Evolutionary conservation across 2,329 filamentous ascomycete genomes (phyloP).

Genomic region (Cladosporium sphaerospermum): DNA sequence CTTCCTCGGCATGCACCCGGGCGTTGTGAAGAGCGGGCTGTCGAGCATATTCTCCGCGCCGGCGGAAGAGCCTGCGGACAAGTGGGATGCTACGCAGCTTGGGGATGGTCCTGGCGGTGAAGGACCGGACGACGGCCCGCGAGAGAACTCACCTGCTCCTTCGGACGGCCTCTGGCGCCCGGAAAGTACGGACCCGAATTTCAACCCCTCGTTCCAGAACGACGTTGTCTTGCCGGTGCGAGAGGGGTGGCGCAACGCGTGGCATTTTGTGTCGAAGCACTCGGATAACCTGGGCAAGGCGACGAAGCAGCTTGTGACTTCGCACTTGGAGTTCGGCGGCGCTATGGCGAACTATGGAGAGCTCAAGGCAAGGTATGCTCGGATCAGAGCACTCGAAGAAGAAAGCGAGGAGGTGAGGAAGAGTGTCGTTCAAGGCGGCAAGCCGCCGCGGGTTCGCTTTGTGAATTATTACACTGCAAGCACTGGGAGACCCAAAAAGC

Average conservation of each 20-base stretch:
- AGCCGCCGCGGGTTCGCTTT: slow-evolving; percentile 60
- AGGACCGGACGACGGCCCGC: neutral
- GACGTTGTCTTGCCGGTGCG: slow-evolving; percentile 64
- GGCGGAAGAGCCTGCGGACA: slow-evolving; percentile 31
- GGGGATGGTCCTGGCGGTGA: neutral
- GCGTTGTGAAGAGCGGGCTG: slow-evolving; percentile 75
- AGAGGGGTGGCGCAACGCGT: slow-evolving; percentile 58
- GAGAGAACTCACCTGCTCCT: neutral
- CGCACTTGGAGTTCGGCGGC: slow-evolving; percentile 76
- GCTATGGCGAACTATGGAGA: slow-evolving; percentile 70
- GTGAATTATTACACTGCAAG: slow-evolving; percentile 89
- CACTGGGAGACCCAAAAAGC: slow-evolving; percentile 58
- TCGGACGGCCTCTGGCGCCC: slow-evolving; percentile 25
- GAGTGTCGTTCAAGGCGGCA: slow-evolving; percentile 27
- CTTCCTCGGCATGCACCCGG: slow-evolving; percentile 81
- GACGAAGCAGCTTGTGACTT: slow-evolving; percentile 66
- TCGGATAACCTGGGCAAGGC: slow-evolving; percentile 65
- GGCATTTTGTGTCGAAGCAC: slow-evolving; percentile 79
- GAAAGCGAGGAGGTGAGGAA: slow-evolving; percentile 46
- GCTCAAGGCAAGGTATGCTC: slow-evolving; percentile 63
- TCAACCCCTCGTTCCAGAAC: slow-evolving; percentile 70
- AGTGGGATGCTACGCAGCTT: slow-evolving; percentile 7
- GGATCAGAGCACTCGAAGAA: slow-evolving; percentile 65
- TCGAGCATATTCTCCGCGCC: slow-evolving; percentile 64
- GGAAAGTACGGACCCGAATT: slow-evolving; percentile 50